Base-by-base conservation (phyloP, 2,329 filamentous ascomycete species). In the Diplocarpon mali region DNA sequence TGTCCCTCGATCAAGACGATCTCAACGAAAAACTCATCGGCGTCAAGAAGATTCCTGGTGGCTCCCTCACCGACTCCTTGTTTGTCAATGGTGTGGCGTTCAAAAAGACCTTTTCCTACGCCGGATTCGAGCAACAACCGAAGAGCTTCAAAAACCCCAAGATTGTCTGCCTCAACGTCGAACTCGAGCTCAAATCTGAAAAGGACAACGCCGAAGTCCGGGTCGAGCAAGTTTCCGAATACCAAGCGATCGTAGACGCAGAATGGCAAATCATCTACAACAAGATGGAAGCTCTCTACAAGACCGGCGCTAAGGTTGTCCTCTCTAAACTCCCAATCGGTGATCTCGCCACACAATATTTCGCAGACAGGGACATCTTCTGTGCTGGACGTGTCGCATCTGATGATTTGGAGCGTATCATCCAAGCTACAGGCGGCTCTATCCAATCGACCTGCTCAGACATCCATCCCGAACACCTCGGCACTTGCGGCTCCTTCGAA, bases 221-320 rank as follows among this genome's bases (percentile, higher is more conserved):
- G 48, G 89, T 98, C 47, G 92, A 96, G 69, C 89, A 96, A 67
- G 92, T 98, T 42, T 94, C 90, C 15, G 92, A 98, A 69, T 98
- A 98, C 71, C 92, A 98, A 70, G 92, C 92, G 52, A 95, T 98
- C 57, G 92, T 98, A 63, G 92, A 98, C 62, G 92, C 92, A 27
- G 92, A 98, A 68, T 98, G 92, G 92, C 88, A 95, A 68, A 98
- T 98, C 63, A 98, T 98, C 66, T 96, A 83, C 78, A 90, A 95
- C 73, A 98, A 98, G 75, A 85, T 98, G 64, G 92, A 98, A 70
- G 86, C 90, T 39, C 70, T 95, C 43, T 78, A 90, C 75, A 81
- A 90, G 68, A 95, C 90, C 5, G 92, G 92, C 44, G 92, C 92
- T 53, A 95, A 95, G 76, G 88, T 98, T 41, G 88, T 98, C 35